Evolutionary conservation across 2,329 filamentous ascomycete species (phyloP).

Genomic region (Colletotrichum sp.): DNA sequence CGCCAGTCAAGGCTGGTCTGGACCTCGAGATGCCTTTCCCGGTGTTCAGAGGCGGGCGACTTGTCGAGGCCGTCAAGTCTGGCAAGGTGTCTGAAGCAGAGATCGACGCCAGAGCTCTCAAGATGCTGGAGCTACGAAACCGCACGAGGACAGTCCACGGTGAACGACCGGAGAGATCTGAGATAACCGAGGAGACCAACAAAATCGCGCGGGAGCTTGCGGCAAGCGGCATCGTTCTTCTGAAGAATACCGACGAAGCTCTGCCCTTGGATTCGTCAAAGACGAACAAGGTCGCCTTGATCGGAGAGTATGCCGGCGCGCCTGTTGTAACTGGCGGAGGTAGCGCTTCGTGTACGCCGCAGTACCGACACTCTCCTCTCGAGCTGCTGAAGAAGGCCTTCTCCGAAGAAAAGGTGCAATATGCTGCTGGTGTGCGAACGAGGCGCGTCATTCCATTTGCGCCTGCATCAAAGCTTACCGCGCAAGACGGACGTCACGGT

Average conservation of each 20-base stretch:
- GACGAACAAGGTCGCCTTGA: background rate
- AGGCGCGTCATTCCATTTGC: slow-evolving; percentile 20
- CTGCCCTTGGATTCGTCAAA: background rate
- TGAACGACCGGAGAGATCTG: slow-evolving; percentile 12
- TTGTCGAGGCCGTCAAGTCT: slow-evolving; percentile 20
- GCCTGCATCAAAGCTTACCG: background rate
- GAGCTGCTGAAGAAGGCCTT: background rate
- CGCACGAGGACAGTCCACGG: slow-evolving; percentile 4
- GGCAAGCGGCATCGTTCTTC: slow-evolving; percentile 19
- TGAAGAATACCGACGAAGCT: slow-evolving; percentile 19
- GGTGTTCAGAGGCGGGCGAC: slow-evolving; percentile 22
- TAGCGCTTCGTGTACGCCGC: slow-evolving; percentile 16
- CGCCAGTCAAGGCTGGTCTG: slow-evolving; percentile 32
- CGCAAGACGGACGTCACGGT: slow-evolving; percentile 15
- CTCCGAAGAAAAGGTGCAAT: background rate
- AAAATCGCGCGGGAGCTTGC: slow-evolving; percentile 21
- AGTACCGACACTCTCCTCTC: slow-evolving; percentile 16
- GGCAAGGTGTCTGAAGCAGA: slow-evolving; percentile 18
- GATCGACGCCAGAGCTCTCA: slow-evolving; percentile 17
- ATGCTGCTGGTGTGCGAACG: slow-evolving; percentile 11
- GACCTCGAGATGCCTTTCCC: slow-evolving; percentile 38
- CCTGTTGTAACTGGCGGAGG: slow-evolving; percentile 12
- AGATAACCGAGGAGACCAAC: slow-evolving; percentile 18
- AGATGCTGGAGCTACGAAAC: slow-evolving; percentile 18
- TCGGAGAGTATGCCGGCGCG: slow-evolving; percentile 7